Percentiles rank a stretch among this genome's conserved stretches.
Evolutionary conservation across 306 rosid genomes (phyloP).

Genomic region (Acacia acuminata): DNA sequence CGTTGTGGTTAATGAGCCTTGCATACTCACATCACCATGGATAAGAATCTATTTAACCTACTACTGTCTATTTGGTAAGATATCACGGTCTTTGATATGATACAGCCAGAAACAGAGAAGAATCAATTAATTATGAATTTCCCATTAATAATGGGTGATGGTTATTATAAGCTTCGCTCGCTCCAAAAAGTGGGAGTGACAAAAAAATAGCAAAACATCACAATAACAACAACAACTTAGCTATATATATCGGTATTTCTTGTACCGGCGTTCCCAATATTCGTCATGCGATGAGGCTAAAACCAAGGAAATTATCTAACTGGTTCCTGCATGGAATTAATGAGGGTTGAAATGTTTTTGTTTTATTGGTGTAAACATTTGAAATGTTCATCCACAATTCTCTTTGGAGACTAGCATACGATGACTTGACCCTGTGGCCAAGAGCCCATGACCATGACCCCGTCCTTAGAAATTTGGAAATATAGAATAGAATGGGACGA

Average conservation of each 20-base stretch:
- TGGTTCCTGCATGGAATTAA: conserved; percentile 23
- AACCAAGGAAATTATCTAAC: not conserved
- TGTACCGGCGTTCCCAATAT: not conserved
- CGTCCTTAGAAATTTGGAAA: conserved; percentile 9
- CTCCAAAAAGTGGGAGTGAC: not conserved
- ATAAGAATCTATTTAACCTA: conserved; percentile 26
- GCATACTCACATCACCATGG: conserved; percentile 34
- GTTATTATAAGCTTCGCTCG: not conserved
- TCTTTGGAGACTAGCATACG: conserved; percentile 8
- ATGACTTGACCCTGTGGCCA: conserved; percentile 33
- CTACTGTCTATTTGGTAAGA: conserved; percentile 32
- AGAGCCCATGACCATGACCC: conserved; percentile 20
- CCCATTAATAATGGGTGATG: not conserved
- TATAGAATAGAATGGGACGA: not conserved
- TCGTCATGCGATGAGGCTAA: conserved; percentile 14
- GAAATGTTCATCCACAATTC: conserved; percentile 32
- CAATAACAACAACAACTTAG: not conserved
- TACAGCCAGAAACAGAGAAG: not conserved
- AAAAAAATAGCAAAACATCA: not conserved
- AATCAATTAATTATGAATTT: not conserved
- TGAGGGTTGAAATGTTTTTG: conserved; percentile 3
- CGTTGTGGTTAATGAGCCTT: conserved; percentile 10
- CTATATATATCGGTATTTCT: not conserved
- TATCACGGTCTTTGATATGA: conserved; percentile 21
- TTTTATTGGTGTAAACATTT: conserved; percentile 1